Conservation (phyloP, 495 filamentous ascomycete genomes). For the Hypoxylon fragiforme region DNA sequence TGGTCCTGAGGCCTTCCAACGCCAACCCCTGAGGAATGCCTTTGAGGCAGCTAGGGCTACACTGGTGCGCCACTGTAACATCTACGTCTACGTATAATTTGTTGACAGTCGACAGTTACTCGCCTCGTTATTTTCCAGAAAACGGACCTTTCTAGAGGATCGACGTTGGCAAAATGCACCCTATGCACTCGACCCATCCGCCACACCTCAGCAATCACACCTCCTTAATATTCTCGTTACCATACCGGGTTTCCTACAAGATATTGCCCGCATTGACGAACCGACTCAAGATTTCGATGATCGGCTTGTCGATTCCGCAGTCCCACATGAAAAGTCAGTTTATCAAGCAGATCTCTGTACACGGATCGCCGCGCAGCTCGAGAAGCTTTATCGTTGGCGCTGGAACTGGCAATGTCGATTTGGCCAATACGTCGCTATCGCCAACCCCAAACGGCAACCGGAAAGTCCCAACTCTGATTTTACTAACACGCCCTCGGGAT, state of each 20-base stretch:
- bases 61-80: constrained; percentile 4
- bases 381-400: constrained; percentile 29
- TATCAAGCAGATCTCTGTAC: constrained; percentile 1
- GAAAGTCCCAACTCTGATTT: not conserved
- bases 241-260: constrained; percentile 30
- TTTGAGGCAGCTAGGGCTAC: constrained; percentile 32
- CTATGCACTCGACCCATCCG: constrained; percentile 17
- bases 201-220: constrained; percentile 22
- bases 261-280: constrained; percentile 6
- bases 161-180: constrained; percentile 22
- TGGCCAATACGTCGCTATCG: constrained; percentile 14
- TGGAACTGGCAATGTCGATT: constrained; percentile 27
- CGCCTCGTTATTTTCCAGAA: constrained; percentile 20
- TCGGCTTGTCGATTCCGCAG: not conserved
- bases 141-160: constrained; percentile 25
- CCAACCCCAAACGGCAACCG: not conserved
- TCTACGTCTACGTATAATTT: not conserved
- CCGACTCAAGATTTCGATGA: not conserved
- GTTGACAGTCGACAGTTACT: constrained; percentile 17
- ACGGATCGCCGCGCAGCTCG: constrained; percentile 12
- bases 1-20: constrained; percentile 27
- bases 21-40: constrained; percentile 27
- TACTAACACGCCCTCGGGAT: not conserved
- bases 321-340: constrained; percentile 5
- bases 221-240: constrained; percentile 29